A percentile compares a stretch with the other conserved stretches of the same genome.
phyloP scores from a whole-genome alignment of 1,139 yeast species.

The Kazachstania sp. region DNA sequence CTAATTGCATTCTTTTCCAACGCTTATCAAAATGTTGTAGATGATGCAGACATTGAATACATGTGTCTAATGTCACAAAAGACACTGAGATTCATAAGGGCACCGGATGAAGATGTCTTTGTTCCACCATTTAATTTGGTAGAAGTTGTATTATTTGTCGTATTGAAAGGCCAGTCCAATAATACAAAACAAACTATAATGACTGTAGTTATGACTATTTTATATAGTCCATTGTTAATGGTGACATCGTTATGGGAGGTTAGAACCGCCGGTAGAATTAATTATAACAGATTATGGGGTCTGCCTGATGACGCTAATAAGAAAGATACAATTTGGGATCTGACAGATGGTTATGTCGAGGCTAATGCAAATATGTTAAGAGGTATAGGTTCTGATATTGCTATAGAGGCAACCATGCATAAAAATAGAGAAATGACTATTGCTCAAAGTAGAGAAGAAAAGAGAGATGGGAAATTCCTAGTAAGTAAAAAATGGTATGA shows the following conservation, averaged over 20 bases:
- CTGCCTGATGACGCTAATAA: conserved; percentile 77
- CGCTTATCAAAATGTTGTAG: conserved; percentile 74
- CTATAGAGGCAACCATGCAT: conserved; percentile 35
- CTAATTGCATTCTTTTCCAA: conserved; percentile 78
- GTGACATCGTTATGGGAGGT: conserved; percentile 59
- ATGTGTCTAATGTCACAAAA: conserved; percentile 79
- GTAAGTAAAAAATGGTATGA: conserved; percentile 43
- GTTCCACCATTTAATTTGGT: conserved; percentile 79
- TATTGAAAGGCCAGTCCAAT: not conserved
- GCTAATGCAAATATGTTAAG: conserved; percentile 17
- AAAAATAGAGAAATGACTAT: conserved; percentile 38
- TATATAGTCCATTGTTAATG: conserved; percentile 60
- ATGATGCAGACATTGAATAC: conserved; percentile 75
- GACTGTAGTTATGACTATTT: conserved; percentile 43
- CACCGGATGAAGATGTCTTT: conserved; percentile 79
- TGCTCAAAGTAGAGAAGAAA: conserved; percentile 54
- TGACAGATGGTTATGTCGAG: conserved; percentile 62
- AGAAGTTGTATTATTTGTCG: not conserved
- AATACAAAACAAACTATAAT: not conserved
- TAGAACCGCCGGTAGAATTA: conserved; percentile 56
- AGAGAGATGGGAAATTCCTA: conserved; percentile 61
- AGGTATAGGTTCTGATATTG: no score
- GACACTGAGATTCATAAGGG: conserved; percentile 74
- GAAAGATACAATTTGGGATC: conserved; percentile 70
- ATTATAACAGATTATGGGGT: conserved; percentile 59